phyloP scores from a whole-genome alignment of 176 grass and related monocot species.

The Oryza meridionalis region DNA sequence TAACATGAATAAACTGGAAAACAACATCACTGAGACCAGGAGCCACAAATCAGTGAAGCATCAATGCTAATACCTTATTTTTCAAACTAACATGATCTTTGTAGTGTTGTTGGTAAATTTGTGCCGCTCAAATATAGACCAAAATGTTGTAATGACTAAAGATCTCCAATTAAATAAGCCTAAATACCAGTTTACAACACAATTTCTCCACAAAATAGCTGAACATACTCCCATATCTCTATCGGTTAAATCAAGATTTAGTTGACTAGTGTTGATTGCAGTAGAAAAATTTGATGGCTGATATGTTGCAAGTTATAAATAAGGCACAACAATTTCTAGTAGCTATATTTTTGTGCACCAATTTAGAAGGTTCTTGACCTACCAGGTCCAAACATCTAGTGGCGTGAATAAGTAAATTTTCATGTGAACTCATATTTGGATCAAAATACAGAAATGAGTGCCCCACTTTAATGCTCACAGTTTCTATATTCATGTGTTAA shows the following conservation, averaged over 20 bases:
- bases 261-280: neutral
- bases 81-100: neutral
- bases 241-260: conserved; percentile 23
- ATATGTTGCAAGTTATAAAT: neutral
- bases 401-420: conserved; percentile 11
- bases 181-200: neutral
- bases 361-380: neutral
- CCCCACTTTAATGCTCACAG: neutral
- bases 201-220: conserved; percentile 14
- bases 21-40: neutral
- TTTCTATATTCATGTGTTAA: neutral
- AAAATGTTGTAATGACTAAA: neutral
- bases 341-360: conserved; percentile 5
- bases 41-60: neutral
- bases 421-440: neutral
- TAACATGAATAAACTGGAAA: neutral
- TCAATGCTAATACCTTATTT: neutral
- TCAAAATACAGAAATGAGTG: neutral
- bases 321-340: neutral
- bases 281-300: conserved; percentile 22
- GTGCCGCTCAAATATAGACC: neutral
- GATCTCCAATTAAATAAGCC: conserved; percentile 1
- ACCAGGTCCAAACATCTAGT: conserved; percentile 2
- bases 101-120: neutral
- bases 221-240: conserved; percentile 22